Evolutionary conservation across 305 asterid genomes (phyloP), one percentile per base, ranked within the genome.

Genomic region (Striga hermonthica): DNA sequence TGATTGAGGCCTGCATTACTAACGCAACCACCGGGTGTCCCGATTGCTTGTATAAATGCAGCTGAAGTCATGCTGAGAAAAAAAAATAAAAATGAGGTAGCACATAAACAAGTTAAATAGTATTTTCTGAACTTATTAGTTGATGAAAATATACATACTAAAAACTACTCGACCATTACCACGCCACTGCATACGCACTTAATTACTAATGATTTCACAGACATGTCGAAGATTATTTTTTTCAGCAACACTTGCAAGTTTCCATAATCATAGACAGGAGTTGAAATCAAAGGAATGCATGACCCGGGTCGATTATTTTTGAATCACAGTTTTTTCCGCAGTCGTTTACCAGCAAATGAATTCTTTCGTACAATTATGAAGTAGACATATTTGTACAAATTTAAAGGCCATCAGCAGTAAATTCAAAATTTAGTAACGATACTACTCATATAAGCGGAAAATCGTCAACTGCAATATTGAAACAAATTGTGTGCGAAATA

Each of bases 51-150:
- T 74, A 85, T 81, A 75, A 76, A 79, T 44, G 84, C 76, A 3
- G 77, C 58, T 6, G 84, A 75, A 13, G 94, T 86, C 98, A 91
- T 91, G 77, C 91, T 88, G 78, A 37, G 68, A 43, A 15, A 59
- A 69, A 72, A 68, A 43, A 60, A 74, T 69, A 59, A n/a, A 55
- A 68, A 22, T 22, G 31, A 22, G 31, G 31, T 22, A 22, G 31
- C 31, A 22, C 2, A 22, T 2, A 22, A 22, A 22, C 31, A 22
- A 22, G 31, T 22, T 22, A 22, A 22, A 22, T 2, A 22, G 31
- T 22, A 22, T 2, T 22, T 22, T 22, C 31, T 22, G 31, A 22
- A 22, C 31, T 22, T 22, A 22, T 22, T 22, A 22, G 31, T 22
- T 22, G 31, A 22, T 22, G 31, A 22, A 22, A 22, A 22, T 22